Percentiles rank a stretch among this genome's conserved stretches.
These are phyloP conservation scores for Ilyonectria destructans DNA, from an alignment of 2,329 filamentous ascomycete species.

Conservation along the genomic window DNA sequence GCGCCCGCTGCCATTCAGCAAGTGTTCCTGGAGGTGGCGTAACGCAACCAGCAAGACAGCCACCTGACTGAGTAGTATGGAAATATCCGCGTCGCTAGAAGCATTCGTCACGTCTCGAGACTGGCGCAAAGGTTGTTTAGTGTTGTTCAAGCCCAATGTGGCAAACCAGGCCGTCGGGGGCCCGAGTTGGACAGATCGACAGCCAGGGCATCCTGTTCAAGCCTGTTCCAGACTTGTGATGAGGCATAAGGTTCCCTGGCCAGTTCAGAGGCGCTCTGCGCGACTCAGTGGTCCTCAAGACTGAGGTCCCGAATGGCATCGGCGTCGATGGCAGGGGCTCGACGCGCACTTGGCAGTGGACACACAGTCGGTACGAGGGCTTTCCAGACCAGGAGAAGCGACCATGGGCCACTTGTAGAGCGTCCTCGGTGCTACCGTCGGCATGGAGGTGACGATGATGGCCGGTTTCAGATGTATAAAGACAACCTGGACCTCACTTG, in stretches of 20 bases:
- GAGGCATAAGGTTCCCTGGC: conserved; percentile 22
- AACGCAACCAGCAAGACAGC: background rate
- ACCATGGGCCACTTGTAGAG: background rate
- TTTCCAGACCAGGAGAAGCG: background rate
- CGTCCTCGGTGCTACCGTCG: background rate
- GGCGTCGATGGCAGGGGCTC: background rate
- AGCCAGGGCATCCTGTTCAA: background rate
- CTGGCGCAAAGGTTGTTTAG: conserved; percentile 21
- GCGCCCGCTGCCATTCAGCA: background rate
- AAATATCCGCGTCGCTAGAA: background rate
- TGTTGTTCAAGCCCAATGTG: background rate
- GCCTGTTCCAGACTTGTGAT: conserved; percentile 20
- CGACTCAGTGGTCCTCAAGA: background rate
- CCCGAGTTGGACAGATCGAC: conserved; percentile 1
- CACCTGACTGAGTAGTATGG: background rate
- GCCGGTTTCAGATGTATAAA: background rate
- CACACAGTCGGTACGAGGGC: background rate
- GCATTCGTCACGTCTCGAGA: background rate
- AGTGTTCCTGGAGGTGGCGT: conserved; percentile 2
- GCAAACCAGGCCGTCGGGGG: background rate
- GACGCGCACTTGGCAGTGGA: background rate
- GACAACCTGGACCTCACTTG: conserved; percentile 2
- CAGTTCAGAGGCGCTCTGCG: background rate
- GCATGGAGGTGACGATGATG: background rate
- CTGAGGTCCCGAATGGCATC: background rate